A percentile compares a stretch with the other conserved stretches of the same genome.
Evolutionary conservation across 176 grass and related monocot genomes (phyloP).

Genomic region (Oryza rufipogon): DNA sequence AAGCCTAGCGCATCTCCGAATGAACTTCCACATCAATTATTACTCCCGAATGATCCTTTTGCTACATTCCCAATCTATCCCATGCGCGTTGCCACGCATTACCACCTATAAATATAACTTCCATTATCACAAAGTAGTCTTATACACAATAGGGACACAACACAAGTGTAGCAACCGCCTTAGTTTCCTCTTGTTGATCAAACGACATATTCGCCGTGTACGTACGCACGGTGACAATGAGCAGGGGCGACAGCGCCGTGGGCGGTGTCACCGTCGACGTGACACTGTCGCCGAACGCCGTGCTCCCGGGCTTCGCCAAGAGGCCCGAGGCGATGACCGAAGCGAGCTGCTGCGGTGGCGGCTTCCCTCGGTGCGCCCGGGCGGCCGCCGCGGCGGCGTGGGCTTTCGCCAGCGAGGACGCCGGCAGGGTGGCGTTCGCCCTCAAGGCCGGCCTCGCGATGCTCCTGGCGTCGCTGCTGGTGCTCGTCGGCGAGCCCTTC

Average conservation of each 20-base stretch:
- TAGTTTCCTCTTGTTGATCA: no score
- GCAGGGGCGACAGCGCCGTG: neutral
- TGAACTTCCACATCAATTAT: constrained; percentile 21
- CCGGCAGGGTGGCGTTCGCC: constrained; percentile 48
- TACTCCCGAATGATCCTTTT: neutral
- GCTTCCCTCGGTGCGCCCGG: neutral
- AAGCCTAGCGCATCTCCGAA: constrained; percentile 21
- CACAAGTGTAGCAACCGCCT: neutral
- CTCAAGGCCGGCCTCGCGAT: constrained; percentile 60
- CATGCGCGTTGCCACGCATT: no score
- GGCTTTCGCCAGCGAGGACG: constrained; percentile 56
- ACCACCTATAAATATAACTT: neutral
- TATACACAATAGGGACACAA: no score
- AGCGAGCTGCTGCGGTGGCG: neutral
- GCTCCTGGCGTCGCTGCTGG: constrained; percentile 57
- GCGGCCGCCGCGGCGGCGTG: constrained; percentile 24
- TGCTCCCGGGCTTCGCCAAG: constrained; percentile 40
- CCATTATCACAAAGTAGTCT: constrained; percentile 1
- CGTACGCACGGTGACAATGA: constrained; percentile 35
- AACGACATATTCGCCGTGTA: neutral
- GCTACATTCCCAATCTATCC: neutral
- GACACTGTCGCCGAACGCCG: constrained; percentile 53
- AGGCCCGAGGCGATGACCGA: constrained; percentile 1
- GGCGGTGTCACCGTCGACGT: constrained; percentile 38
- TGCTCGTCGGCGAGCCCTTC: constrained; percentile 49